Conservation (phyloP, 306 rosid genomes). For the Dryas alaskensis region DNA sequence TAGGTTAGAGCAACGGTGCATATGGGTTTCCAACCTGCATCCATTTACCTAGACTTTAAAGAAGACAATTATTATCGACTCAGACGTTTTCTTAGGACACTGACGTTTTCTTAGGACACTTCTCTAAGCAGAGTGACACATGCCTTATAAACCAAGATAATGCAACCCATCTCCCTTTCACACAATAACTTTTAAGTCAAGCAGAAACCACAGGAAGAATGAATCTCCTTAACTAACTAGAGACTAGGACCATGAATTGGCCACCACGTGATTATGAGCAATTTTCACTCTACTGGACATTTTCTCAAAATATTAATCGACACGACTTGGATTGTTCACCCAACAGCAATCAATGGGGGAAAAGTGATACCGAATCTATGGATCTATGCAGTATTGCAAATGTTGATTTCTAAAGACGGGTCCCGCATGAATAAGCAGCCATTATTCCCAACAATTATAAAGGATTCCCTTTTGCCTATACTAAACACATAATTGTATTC, state of each 20-base stretch:
- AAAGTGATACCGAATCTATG: not conserved
- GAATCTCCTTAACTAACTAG: not conserved
- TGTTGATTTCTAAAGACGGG: too few relatives aligned
- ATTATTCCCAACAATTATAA: too few relatives aligned
- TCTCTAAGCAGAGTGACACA: not conserved
- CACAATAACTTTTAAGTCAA: not conserved
- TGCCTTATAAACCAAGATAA: not conserved
- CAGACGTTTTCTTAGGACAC: not conserved
- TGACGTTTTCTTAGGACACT: not conserved
- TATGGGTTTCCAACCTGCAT: not conserved
- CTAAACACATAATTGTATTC: too few relatives aligned
- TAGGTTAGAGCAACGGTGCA: not conserved
- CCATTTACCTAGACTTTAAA: not conserved
- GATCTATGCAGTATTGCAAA: too few relatives aligned
- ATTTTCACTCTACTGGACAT: not conserved
- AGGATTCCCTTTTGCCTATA: too few relatives aligned
- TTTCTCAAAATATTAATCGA: not conserved
- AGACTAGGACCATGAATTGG: not conserved
- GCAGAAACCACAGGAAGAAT: not conserved
- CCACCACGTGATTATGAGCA: not conserved
- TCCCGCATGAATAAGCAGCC: too few relatives aligned
- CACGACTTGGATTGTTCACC: not conserved
- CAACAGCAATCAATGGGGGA: not conserved
- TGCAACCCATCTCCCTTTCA: slow-evolving; percentile 1
- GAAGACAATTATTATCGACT: not conserved